Conservation (phyloP, 306 rosid species). For the Rosa persica region DNA sequence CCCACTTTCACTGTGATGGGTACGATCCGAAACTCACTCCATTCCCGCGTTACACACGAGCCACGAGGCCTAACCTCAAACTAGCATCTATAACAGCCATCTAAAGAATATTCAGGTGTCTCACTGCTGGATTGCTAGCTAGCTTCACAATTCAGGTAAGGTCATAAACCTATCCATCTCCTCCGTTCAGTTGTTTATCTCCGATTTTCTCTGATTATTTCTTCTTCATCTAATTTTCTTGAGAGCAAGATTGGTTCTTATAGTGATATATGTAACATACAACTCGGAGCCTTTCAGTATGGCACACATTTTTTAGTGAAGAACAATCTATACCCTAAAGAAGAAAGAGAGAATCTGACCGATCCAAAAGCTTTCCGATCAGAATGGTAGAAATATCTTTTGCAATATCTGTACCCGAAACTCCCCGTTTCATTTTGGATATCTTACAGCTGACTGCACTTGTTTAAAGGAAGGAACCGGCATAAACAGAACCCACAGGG, state of each 20-base stretch:
- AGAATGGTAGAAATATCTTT: background rate
- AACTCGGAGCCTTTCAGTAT: background rate
- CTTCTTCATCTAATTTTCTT: background rate
- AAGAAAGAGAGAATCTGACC: background rate
- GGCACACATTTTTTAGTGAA: background rate
- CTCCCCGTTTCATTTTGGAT: too few relatives aligned
- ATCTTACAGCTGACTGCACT: background rate
- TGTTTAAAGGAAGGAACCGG: too few relatives aligned
- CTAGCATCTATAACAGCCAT: background rate
- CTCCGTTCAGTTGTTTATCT: background rate
- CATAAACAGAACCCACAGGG: background rate
- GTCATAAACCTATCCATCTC: background rate
- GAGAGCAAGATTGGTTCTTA: background rate
- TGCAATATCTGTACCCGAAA: too few relatives aligned
- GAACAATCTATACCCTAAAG: background rate
- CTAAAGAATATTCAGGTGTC: background rate
- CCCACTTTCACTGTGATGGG: background rate
- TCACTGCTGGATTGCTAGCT: background rate
- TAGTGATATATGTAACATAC: background rate
- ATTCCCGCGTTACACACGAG: background rate
- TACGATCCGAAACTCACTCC: background rate
- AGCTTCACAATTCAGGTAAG: background rate
- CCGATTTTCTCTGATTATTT: background rate
- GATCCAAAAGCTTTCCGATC: background rate
- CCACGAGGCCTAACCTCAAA: background rate